These are phyloP conservation scores for Manihot esculenta DNA, from an alignment of 441 rosid species.

Conservation along the genomic window DNA sequence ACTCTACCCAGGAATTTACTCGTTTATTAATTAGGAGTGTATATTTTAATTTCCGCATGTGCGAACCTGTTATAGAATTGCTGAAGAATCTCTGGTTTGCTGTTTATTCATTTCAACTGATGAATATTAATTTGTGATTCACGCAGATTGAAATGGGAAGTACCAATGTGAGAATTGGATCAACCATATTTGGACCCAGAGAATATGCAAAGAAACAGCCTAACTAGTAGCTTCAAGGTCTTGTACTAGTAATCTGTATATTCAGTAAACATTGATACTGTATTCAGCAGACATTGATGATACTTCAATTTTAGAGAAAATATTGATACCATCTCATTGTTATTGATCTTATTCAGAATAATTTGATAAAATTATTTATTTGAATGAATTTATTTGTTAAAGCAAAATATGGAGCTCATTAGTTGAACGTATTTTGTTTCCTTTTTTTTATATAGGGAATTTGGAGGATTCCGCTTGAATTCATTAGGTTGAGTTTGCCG, in stretches of 20 bases:
- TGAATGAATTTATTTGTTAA: neutral
- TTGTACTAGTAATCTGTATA: neutral
- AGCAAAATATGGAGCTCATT: too few relatives aligned
- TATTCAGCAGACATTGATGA: too few relatives aligned
- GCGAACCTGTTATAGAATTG: too few relatives aligned
- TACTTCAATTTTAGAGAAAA: too few relatives aligned
- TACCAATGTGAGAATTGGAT: conserved; percentile 84
- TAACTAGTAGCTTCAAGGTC: conserved; percentile 11
- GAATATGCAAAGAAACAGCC: conserved; percentile 53
- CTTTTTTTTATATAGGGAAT: too few relatives aligned
- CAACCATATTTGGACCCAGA: conserved; percentile 87
- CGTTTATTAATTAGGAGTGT: too few relatives aligned
- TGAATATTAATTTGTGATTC: conserved; percentile 2
- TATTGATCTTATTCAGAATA: neutral
- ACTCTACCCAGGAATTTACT: too few relatives aligned
- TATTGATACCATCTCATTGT: neutral
- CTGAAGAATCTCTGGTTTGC: neutral
- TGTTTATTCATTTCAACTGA: conserved; percentile 4
- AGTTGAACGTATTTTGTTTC: too few relatives aligned
- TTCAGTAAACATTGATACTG: neutral
- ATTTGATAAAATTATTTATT: neutral
- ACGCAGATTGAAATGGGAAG: conserved; percentile 91
- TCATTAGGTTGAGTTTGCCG: too few relatives aligned
- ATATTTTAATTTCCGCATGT: too few relatives aligned
- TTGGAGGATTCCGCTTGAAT: too few relatives aligned